Evolutionary conservation across 129 eudicot genomes (phyloP).

Genomic region (Helianthus annuus): DNA sequence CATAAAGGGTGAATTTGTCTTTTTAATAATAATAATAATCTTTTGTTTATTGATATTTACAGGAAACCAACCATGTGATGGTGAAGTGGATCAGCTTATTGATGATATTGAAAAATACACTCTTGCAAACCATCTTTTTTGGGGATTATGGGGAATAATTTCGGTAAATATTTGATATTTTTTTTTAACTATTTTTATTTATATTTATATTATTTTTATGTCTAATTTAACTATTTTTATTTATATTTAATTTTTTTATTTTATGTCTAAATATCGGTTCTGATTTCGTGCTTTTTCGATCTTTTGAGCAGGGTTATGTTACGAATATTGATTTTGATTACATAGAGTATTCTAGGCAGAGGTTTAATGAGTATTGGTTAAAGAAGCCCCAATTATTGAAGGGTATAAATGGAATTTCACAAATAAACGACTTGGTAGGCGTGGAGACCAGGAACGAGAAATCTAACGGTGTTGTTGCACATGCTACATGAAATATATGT

Average conservation of each 20-base stretch:
- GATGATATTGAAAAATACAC: conserved; percentile 69
- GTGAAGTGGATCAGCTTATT: conserved; percentile 52
- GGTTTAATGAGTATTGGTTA: conserved; percentile 44
- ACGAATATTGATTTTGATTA: conserved; percentile 65
- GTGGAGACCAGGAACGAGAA: conserved; percentile 12
- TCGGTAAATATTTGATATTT: conserved; percentile 53
- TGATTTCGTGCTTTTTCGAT: background rate
- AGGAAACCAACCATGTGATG: conserved; percentile 55
- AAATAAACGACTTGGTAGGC: background rate
- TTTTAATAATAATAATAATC: background rate
- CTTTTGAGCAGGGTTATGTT: conserved; percentile 50
- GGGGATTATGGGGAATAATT: conserved; percentile 93
- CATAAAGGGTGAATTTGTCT: background rate
- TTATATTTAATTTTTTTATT: background rate
- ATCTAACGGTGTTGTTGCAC: conserved; percentile 2
- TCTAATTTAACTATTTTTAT: background rate
- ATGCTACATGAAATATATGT: conserved; percentile 14
- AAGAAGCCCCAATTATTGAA: conserved; percentile 30
- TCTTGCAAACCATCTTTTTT: conserved; percentile 82
- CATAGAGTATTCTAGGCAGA: conserved; percentile 64
- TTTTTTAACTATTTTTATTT: background rate
- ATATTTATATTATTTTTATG: background rate
- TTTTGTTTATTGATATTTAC: conserved; percentile 18
- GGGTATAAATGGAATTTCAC: conserved; percentile 1
- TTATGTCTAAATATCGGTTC: background rate